phyloP scores from a whole-genome alignment of 2,329 filamentous ascomycete genomes.

The Arthrinium puccinioides region DNA sequence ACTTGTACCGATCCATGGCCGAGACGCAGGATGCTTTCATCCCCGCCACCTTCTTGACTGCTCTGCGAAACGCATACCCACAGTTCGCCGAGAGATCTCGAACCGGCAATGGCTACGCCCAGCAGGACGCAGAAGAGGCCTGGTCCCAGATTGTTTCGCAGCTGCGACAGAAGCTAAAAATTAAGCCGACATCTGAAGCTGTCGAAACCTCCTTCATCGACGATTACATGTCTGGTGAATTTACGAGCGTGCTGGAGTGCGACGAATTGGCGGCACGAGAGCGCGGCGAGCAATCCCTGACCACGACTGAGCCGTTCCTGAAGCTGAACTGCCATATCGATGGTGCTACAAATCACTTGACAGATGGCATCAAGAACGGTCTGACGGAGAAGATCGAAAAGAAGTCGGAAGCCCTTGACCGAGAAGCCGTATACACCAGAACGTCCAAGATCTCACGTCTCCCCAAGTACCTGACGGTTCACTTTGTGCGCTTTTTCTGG shows the following conservation, averaged over 20 bases:
- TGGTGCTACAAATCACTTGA: constrained; percentile 76
- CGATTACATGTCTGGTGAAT: constrained; percentile 80
- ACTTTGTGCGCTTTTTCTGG: constrained; percentile 99
- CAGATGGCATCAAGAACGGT: constrained; percentile 77
- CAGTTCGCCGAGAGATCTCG: constrained; percentile 90
- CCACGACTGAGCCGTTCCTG: constrained; percentile 68
- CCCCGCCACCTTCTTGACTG: constrained; percentile 74
- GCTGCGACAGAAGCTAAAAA: constrained; percentile 68
- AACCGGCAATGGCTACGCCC: constrained; percentile 78
- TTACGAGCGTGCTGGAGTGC: constrained; percentile 72
- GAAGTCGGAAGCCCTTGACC: constrained; percentile 66
- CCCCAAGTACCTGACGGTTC: constrained; percentile 91
- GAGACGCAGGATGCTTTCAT: constrained; percentile 82
- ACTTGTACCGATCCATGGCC: constrained; percentile 83
- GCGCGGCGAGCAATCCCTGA: constrained; percentile 61
- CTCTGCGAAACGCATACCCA: constrained; percentile 72
- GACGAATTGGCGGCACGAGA: constrained; percentile 74
- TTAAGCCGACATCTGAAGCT: constrained; percentile 44
- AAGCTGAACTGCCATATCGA: constrained; percentile 97
- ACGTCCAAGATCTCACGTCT: constrained; percentile 82
- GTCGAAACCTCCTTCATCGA: constrained; percentile 70
- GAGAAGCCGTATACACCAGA: constrained; percentile 82
- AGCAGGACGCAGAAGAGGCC: constrained; percentile 97
- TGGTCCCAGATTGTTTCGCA: constrained; percentile 93
- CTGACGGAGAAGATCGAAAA: constrained; percentile 90